These are phyloP conservation scores for Calonectria pauciramosa DNA, from an alignment of 2,329 filamentous ascomycete genomes.

Conservation along the genomic window DNA sequence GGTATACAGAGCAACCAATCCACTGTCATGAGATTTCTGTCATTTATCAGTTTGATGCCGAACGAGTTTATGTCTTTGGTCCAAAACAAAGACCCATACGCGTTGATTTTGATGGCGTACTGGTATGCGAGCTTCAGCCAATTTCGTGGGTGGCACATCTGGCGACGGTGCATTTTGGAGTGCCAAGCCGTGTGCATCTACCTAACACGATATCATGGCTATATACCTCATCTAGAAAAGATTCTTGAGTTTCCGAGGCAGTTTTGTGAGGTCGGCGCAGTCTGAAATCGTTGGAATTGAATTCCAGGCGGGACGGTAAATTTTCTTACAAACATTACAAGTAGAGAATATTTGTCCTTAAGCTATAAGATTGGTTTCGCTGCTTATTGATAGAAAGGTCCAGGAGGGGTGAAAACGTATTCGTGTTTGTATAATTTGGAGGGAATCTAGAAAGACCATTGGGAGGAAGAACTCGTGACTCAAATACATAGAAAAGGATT, in stretches of 20 bases:
- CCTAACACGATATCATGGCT: neutral
- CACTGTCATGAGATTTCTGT: neutral
- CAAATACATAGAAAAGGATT: neutral
- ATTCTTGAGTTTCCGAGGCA: neutral
- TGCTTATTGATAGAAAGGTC: neutral
- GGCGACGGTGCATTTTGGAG: slow-evolving; percentile 1
- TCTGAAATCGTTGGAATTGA: neutral
- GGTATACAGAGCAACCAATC: neutral
- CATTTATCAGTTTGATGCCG: neutral
- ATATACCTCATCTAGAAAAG: neutral
- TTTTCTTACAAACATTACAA: neutral
- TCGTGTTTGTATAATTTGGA: neutral
- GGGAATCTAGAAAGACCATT: neutral
- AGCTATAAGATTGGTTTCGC: neutral
- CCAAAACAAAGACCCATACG: neutral
- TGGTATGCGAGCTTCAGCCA: slow-evolving; percentile 2
- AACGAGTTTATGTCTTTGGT: neutral
- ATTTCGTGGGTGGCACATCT: neutral
- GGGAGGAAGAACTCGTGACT: neutral
- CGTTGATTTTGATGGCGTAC: neutral
- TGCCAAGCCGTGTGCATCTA: neutral
- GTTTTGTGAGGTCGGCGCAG: neutral
- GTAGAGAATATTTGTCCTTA: neutral
- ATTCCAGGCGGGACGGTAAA: neutral
- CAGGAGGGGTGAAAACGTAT: neutral